Base-by-base conservation (phyloP, 768 basidiomycete genomes). In the Cyathus striatus region DNA sequence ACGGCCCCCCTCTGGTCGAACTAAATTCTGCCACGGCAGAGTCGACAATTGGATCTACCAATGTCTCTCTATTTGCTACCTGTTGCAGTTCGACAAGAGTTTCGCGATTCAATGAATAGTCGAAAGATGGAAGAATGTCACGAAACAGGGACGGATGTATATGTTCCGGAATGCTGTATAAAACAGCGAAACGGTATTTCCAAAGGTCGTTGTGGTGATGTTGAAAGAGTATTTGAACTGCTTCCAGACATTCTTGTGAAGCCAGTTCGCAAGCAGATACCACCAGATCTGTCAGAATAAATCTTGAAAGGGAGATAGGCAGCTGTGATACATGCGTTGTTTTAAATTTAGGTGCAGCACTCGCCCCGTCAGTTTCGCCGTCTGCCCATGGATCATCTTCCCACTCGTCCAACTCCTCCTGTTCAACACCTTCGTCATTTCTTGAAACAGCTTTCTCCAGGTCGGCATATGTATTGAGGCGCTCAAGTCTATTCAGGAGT, bases 321-420 rank as follows among this genome's bases (percentile, higher is more conserved):
- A 61, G 57, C 55, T 62, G 70, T 51, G 47, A 43, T 25, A 53
- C 46, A 10, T 66, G 44, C n/a, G 56, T 51, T 7, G 62, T 43
- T 30, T 58, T 45, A 13, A 53, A 49, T 18, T 55, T 56, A 35
- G 65, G 62, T 26, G 54, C 56, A 1, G 69, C 61, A 36, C 56
- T 55, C 34, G 50, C 45, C 13, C 54, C 40, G 5, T 49, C 49
- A 13, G 49, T 43, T 21, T 54, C 46, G 35, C 54, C 60, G 22
- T 88, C 83, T 26, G 69, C 80, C 85, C 86, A 89, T 10, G 86
- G 85, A 57, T 88, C 84, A 51, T 84, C 86, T 51, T 80, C 78
- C 86, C 84, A 87, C 40, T 30, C 9, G 27, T 83, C 85, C 32
- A 79, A 78, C 42, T 72, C 70, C 17, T 70, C 68, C 42, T 73